Conservation (phyloP, 805 yeast genomes). For the Wickerhamiella spandovensis region DNA sequence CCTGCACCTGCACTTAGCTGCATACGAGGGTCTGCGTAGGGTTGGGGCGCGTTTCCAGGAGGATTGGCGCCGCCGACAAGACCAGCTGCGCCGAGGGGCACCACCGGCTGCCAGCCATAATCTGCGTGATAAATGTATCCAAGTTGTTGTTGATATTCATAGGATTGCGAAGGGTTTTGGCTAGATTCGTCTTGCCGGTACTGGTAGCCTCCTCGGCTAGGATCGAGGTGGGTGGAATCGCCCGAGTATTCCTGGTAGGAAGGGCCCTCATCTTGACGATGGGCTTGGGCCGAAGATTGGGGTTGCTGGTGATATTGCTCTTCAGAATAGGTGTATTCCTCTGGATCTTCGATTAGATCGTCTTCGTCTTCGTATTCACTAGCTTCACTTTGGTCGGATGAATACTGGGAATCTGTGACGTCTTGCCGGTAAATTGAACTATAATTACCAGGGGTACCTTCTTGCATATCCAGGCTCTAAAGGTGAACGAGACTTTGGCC, state of each 20-base stretch:
- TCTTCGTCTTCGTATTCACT: not conserved
- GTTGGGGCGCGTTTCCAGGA: not conserved
- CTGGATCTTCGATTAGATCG: not conserved
- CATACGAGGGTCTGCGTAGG: not conserved
- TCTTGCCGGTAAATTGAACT: not conserved
- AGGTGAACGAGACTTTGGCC: not conserved
- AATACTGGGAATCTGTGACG: not conserved
- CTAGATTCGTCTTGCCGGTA: not conserved
- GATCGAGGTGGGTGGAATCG: not conserved
- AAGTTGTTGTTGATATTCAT: not conserved
- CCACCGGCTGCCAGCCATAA: not conserved
- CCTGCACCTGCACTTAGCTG: not conserved
- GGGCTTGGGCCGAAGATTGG: not conserved
- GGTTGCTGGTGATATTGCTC: not conserved
- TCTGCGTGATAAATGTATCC: not conserved
- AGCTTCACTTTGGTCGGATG: not conserved
- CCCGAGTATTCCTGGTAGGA: not conserved
- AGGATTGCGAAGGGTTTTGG: not conserved
- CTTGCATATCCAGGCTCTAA: slow-evolving; percentile 5
- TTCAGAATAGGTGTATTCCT: not conserved
- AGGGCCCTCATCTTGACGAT: not conserved
- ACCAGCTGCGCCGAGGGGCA: not conserved
- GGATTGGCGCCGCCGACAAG: not conserved
- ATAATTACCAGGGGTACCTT: slow-evolving; percentile 4
- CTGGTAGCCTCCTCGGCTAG: not conserved